Evolutionary conservation across 768 basidiomycete genomes (phyloP).

Genomic region (Daedalea quercina): DNA sequence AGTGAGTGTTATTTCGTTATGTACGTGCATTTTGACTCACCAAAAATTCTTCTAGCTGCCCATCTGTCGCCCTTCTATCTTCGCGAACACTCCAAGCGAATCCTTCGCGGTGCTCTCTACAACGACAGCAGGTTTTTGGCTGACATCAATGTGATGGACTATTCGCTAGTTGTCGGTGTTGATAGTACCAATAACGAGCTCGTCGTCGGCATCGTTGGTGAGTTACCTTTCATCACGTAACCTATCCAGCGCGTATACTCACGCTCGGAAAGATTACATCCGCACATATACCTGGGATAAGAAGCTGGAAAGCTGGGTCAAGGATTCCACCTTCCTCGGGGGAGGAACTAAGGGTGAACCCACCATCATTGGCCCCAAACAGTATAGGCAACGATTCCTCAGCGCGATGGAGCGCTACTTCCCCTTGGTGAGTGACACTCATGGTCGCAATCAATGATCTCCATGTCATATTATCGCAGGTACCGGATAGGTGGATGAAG

Average conservation of each 20-base stretch:
- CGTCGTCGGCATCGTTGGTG: slow-evolving; percentile 95
- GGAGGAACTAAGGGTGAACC: slow-evolving; percentile 82
- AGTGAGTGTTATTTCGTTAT: slow-evolving; percentile 33
- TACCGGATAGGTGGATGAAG: slow-evolving; percentile 91
- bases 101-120: slow-evolving; percentile 82
- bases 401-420: slow-evolving; percentile 90
- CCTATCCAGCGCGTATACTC: neutral
- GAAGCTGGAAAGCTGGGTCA: slow-evolving; percentile 96
- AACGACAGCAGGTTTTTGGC: slow-evolving; percentile 95
- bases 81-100: slow-evolving; percentile 93
- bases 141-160: slow-evolving; percentile 96
- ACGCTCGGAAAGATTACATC: slow-evolving; percentile 69
- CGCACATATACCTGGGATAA: slow-evolving; percentile 99
- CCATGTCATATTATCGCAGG: slow-evolving; percentile 37
- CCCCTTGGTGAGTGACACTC: slow-evolving; percentile 52
- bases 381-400: slow-evolving; percentile 84
- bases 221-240: slow-evolving; percentile 26
- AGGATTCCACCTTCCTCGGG: slow-evolving; percentile 88
- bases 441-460: neutral
- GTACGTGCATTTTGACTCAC: slow-evolving; percentile 4
- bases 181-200: slow-evolving; percentile 83
- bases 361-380: slow-evolving; percentile 93
- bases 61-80: slow-evolving; percentile 88
- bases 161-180: slow-evolving; percentile 94
- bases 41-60: slow-evolving; percentile 44